Evolutionary conservation across 805 yeast genomes (phyloP), one percentile per base, ranked within the genome.

Genomic region (Kuraishia piskuri): DNA sequence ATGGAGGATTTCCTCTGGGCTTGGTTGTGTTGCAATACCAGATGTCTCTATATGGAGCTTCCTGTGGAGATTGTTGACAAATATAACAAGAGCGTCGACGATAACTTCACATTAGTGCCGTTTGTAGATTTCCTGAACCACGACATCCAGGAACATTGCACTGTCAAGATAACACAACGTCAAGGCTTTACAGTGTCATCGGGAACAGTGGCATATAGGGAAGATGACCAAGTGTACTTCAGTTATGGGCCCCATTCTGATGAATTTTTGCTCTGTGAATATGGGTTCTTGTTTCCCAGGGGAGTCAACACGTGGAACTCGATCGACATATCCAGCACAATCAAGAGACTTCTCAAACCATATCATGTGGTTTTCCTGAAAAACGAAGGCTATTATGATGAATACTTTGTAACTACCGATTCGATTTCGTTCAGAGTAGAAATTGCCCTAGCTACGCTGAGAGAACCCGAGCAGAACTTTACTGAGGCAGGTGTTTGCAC

Each of bases 211-310:
- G 49, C n/a, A 52, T 75, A 72, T 58, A 54, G 63, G 7, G 5
- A 60, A 51, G 64, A 61, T 3, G 83, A 83, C 17, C 95, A 91
- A 63, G 59, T 92, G 1, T 80, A 72, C 59, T 75, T 92, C 58
- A 80, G 85, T 51, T 92, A 92, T 64, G 98, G 98, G 0, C 83
- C 96, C 1, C 97, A 92, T 66, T 82, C 87, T 9, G 90, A 92
- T 64, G 90, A 83, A 50, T 88, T 88, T 58, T 68, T 92, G 36
- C 70, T 90, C 9, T 82, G 87, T 61, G 98, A 92, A 66, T 92
- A 92, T 63, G 98, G 97, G 0, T 92, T 92, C 71, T 74, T 76
- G 40, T 66, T 87, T 1, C 63, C 65, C 0, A 37, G 56, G 0
- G 55, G 52, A 7, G 61, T 65, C 1, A 89, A 90, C 63, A 68